These are phyloP conservation scores for Rossbeevera mucosa DNA, from an alignment of 768 basidiomycete genomes.

Conservation along the genomic window DNA sequence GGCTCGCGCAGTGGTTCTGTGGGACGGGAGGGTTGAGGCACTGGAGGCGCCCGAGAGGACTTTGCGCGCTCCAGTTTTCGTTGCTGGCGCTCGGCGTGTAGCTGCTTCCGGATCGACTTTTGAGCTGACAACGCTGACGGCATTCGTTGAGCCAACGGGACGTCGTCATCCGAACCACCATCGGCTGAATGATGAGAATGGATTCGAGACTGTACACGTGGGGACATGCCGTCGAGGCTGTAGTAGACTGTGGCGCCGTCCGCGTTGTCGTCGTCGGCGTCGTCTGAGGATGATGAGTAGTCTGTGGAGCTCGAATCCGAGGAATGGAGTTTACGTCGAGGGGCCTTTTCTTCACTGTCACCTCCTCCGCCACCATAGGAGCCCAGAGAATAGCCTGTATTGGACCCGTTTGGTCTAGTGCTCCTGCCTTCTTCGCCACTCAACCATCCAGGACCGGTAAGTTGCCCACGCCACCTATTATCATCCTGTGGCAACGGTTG, in stretches of 20 bases:
- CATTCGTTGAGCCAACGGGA: conserved; percentile 78
- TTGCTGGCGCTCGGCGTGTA: conserved; percentile 62
- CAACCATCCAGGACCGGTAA: conserved; percentile 11
- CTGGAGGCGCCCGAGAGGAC: conserved; percentile 18
- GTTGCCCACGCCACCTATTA: conserved; percentile 21
- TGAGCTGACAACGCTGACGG: conserved; percentile 83
- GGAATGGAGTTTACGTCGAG: conserved; percentile 25
- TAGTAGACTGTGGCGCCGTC: conserved; percentile 40
- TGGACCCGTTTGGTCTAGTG: conserved; percentile 7
- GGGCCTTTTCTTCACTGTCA: conserved; percentile 34
- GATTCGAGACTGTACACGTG: conserved; percentile 21
- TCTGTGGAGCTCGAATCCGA: conserved; percentile 33
- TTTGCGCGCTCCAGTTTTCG: conserved; percentile 47
- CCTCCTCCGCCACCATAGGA: conserved; percentile 34
- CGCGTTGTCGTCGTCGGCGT: too few relatives aligned
- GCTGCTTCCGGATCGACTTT: conserved; percentile 68
- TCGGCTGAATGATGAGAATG: conserved; percentile 20
- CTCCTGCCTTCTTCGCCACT: conserved; percentile 9
- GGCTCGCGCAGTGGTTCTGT: conserved; percentile 18
- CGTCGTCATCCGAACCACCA: conserved; percentile 62
- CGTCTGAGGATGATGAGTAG: conserved; percentile 38
- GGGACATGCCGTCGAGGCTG: conserved; percentile 36
- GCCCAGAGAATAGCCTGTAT: conserved; percentile 13
- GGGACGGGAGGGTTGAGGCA: conserved; percentile 16
- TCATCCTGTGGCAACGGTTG: conserved; percentile 11